Conservation (phyloP, 2,329 filamentous ascomycete species). For the Fusarium sp. region DNA sequence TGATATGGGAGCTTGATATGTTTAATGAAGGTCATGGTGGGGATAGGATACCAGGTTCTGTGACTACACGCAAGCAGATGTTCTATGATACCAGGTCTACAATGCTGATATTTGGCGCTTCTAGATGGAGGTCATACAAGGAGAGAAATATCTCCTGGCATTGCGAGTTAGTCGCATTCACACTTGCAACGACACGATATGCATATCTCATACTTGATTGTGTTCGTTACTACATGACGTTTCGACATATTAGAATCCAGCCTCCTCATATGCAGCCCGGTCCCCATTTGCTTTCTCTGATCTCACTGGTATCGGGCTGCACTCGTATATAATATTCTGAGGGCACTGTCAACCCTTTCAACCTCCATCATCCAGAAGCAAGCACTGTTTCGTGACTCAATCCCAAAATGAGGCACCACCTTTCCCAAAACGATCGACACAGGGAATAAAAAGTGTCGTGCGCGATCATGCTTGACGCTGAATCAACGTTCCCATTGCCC, state of each 20-base stretch:
- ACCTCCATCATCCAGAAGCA: constrained; percentile 19
- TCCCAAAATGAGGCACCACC: constrained; percentile 19
- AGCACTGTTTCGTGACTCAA: constrained; percentile 6
- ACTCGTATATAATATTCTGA: background rate
- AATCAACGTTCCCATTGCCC: constrained; percentile 29
- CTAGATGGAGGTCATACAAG: background rate
- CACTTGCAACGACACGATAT: background rate
- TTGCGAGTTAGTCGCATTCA: background rate
- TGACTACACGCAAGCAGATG: background rate
- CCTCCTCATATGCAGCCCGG: background rate
- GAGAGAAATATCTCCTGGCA: background rate
- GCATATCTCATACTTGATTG: constrained; percentile 14
- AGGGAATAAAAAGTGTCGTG: constrained; percentile 10
- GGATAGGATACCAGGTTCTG: constrained; percentile 17
- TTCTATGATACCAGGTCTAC: constrained; percentile 17
- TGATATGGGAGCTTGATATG: constrained; percentile 52
- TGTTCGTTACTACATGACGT: constrained; percentile 29
- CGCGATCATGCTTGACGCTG: background rate
- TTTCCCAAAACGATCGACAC: constrained; percentile 13
- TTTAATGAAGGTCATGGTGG: background rate
- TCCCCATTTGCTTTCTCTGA: background rate
- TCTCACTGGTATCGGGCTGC: background rate
- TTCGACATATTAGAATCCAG: constrained; percentile 13
- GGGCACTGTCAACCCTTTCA: background rate
- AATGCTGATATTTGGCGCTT: background rate